Evolutionary conservation across 345 rosid genomes (phyloP).

Genomic region (Eucalyptus curtisii): DNA sequence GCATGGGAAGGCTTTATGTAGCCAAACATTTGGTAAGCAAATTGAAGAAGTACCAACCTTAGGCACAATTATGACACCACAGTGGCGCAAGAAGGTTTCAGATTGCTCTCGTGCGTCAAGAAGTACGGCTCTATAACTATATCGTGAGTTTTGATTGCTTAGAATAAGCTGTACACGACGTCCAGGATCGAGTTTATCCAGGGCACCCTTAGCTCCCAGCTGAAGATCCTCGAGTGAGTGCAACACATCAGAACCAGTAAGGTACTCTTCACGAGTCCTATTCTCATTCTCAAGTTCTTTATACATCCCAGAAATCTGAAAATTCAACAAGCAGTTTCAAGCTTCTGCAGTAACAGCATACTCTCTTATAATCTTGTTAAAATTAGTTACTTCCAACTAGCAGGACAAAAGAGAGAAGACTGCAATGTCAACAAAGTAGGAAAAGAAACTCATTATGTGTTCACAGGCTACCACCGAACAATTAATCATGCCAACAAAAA

Average conservation of each 20-base stretch:
- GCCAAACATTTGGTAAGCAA: background rate
- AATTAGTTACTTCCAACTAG: background rate
- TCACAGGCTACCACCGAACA: background rate
- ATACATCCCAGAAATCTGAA: slow-evolving; percentile 58
- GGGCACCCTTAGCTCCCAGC: slow-evolving; percentile 58
- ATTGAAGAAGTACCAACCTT: slow-evolving; percentile 33
- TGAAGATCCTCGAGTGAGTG: slow-evolving; percentile 74
- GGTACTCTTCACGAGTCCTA: slow-evolving; percentile 47
- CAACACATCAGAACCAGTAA: slow-evolving; percentile 44
- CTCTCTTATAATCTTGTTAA: background rate
- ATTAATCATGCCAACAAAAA: background rate
- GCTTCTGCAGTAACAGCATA: background rate
- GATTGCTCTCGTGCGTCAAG: slow-evolving; percentile 59
- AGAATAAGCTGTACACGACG: slow-evolving; percentile 46
- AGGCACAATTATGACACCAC: slow-evolving; percentile 86
- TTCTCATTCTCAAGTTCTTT: slow-evolving; percentile 78
- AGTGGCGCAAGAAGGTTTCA: slow-evolving; percentile 38
- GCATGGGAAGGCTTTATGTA: background rate
- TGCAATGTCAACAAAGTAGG: background rate
- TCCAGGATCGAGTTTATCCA: slow-evolving; percentile 42
- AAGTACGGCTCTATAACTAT: slow-evolving; percentile 61
- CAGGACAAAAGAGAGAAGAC: background rate
- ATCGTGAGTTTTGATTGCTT: slow-evolving; percentile 39
- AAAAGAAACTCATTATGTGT: background rate
- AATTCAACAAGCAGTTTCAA: background rate